These are phyloP conservation scores for Lyophyllum semitale DNA, from an alignment of 768 basidiomycete genomes.

Conservation along the genomic window DNA sequence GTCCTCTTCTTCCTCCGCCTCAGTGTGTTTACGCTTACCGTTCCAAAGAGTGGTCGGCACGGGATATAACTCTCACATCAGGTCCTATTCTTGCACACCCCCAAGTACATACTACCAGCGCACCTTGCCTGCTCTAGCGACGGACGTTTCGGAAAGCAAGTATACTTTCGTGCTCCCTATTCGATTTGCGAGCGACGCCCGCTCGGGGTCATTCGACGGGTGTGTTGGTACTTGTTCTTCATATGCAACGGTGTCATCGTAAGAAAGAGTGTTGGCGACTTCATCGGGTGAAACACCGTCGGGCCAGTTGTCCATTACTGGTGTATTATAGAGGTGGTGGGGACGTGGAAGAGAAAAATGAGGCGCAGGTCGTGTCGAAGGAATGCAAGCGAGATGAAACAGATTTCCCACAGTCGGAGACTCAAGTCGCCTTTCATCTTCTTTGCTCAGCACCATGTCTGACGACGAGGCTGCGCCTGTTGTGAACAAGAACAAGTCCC, in stretches of 20 bases:
- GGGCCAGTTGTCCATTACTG: slow-evolving; percentile 50
- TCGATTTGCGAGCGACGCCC: slow-evolving; percentile 57
- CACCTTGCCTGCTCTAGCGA: slow-evolving; percentile 70
- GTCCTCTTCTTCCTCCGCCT: slow-evolving; percentile 34
- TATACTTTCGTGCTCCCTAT: slow-evolving; percentile 79
- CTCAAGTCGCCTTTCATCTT: slow-evolving; percentile 4
- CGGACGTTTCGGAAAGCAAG: slow-evolving; percentile 68
- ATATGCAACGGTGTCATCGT: slow-evolving; percentile 56
- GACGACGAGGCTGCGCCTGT: slow-evolving; percentile 42
- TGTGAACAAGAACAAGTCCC: slow-evolving; percentile 83
- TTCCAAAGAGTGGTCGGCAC: slow-evolving; percentile 31
- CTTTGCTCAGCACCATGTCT: slow-evolving; percentile 32
- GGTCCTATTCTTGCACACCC: slow-evolving; percentile 35
- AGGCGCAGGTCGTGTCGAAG: slow-evolving; percentile 5
- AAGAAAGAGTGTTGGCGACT: slow-evolving; percentile 39
- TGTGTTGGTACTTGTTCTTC: slow-evolving; percentile 55
- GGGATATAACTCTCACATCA: slow-evolving; percentile 44
- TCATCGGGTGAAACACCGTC: slow-evolving; percentile 35
- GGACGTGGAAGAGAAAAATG: slow-evolving; percentile 7
- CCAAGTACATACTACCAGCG: slow-evolving; percentile 48
- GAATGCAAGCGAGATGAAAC: slow-evolving; percentile 8
- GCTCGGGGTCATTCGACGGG: slow-evolving; percentile 26
- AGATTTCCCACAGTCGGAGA: slow-evolving; percentile 9
- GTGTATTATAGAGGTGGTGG: slow-evolving; percentile 5
- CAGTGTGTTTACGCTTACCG: slow-evolving; percentile 48